phyloP scores from a whole-genome alignment of 1,284 basidiomycete genomes.

The Leccinum angustisporum region DNA sequence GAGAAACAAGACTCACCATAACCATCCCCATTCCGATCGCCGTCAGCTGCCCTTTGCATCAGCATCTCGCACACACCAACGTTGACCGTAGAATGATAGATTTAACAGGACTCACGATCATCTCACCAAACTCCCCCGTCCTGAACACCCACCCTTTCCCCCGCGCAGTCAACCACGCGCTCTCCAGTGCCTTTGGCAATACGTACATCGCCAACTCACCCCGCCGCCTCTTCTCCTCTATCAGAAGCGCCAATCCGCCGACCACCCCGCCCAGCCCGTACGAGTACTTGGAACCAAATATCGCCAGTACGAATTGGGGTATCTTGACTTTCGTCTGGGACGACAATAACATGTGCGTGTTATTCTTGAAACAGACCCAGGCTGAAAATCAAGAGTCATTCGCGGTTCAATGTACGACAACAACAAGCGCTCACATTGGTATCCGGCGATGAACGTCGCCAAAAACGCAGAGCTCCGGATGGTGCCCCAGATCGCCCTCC shows the following conservation, averaged over 20 bases:
- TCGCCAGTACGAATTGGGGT: slow-evolving; percentile 49
- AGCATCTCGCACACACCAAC: slow-evolving; percentile 10
- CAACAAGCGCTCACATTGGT: slow-evolving; percentile 61
- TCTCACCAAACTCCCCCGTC: slow-evolving; percentile 70
- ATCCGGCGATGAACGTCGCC: slow-evolving; percentile 82
- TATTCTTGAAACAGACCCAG: slow-evolving; percentile 74
- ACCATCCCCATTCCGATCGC: slow-evolving; percentile 87
- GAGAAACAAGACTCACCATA: slow-evolving; percentile 57
- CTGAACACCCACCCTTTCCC: slow-evolving; percentile 78
- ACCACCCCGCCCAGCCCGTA: slow-evolving; percentile 79
- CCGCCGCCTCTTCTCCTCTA: slow-evolving; percentile 83
- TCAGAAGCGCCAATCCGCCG: slow-evolving; percentile 77
- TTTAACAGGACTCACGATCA: slow-evolving; percentile 47
- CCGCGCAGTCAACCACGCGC: slow-evolving; percentile 79
- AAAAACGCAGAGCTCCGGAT: slow-evolving; percentile 88
- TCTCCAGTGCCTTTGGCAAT: slow-evolving; percentile 88
- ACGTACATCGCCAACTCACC: slow-evolving; percentile 94
- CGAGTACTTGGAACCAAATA: slow-evolving; percentile 67
- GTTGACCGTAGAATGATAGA: background rate
- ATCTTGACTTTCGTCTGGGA: slow-evolving; percentile 40
- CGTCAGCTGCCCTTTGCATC: slow-evolving; percentile 43
- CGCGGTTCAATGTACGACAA: background rate
- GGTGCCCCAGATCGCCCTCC: slow-evolving; percentile 71
- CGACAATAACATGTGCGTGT: slow-evolving; percentile 52
- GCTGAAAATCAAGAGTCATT: slow-evolving; percentile 40